phyloP scores from a whole-genome alignment of 495 filamentous ascomycete species.

The Aspergillus egyptiacus region DNA sequence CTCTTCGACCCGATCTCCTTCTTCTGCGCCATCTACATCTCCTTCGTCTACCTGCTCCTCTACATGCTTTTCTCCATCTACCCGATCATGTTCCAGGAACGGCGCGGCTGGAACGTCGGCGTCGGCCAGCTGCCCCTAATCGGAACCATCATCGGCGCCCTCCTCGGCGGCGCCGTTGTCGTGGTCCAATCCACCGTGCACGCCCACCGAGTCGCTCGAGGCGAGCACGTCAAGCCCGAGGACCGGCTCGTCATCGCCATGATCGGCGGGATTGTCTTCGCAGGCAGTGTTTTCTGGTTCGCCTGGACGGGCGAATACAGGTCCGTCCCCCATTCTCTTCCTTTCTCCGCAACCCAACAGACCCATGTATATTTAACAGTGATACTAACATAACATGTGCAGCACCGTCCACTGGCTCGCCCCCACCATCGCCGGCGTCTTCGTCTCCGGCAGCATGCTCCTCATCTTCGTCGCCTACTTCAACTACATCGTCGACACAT shows the following conservation, averaged over 20 bases:
- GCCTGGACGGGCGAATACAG: neutral
- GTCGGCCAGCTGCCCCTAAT: neutral
- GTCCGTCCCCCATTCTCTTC: too few species aligned
- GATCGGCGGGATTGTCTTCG: neutral
- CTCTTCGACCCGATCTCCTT: neutral
- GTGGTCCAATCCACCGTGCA: neutral
- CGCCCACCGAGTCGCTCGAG: neutral
- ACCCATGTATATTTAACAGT: too few species aligned
- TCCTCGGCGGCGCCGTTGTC: neutral
- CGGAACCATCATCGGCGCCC: neutral
- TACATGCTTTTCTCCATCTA: constrained; percentile 1
- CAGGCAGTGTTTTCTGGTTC: neutral
- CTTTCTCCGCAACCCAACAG: too few species aligned
- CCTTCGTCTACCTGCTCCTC: neutral
- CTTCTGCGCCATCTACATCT: neutral
- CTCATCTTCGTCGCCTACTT: neutral
- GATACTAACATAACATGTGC: too few species aligned
- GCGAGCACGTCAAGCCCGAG: too few species aligned
- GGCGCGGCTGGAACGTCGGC: neutral
- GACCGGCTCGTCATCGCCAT: neutral
- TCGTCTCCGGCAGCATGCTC: neutral
- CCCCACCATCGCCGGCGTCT: neutral
- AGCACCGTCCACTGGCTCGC: neutral
- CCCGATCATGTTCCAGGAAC: neutral
- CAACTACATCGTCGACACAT: constrained; percentile 28